phyloP scores from a whole-genome alignment of 768 basidiomycete genomes.

The Suillus brevipes region DNA sequence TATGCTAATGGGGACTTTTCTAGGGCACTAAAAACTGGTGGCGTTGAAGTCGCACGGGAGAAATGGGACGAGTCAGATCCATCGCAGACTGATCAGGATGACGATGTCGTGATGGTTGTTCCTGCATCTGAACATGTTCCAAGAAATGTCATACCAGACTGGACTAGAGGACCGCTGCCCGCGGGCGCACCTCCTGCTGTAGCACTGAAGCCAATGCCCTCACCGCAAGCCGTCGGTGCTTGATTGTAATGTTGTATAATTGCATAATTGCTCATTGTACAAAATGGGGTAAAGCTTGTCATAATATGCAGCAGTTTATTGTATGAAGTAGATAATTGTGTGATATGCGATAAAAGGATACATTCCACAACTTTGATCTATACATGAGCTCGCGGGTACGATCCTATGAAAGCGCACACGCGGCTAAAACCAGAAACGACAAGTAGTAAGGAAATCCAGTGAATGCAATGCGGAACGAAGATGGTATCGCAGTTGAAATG shows the following conservation, averaged over 20 bases:
- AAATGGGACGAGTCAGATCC: conserved; percentile 77
- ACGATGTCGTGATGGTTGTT: conserved; percentile 20
- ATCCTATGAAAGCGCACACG: conserved; percentile 5
- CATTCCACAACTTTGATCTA: conserved; percentile 10
- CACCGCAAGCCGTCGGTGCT: conserved; percentile 36
- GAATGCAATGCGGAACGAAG: conserved; percentile 6
- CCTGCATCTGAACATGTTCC: conserved; percentile 29
- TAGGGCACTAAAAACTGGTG: conserved; percentile 85
- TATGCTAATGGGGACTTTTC: conserved; percentile 5
- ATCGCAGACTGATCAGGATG: conserved; percentile 42
- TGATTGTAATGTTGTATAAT: conserved; percentile 22
- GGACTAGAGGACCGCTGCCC: conserved; percentile 69
- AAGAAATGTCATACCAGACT: conserved; percentile 69
- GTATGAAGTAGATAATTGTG: background rate
- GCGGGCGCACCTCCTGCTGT: conserved; percentile 63
- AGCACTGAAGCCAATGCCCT: conserved; percentile 13
- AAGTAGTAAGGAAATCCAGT: background rate
- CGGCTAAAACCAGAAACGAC: conserved; percentile 3
- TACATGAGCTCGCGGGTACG: conserved; percentile 3
- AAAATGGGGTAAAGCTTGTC: conserved; percentile 4
- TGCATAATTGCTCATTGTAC: conserved; percentile 13
- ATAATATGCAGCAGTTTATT: background rate
- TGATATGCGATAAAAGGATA: conserved; percentile 5
- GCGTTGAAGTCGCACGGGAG: conserved; percentile 78
- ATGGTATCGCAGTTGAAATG: background rate